Base-by-base conservation (phyloP, 2,329 filamentous ascomycete species). In the Trichoderma hamatum region DNA sequence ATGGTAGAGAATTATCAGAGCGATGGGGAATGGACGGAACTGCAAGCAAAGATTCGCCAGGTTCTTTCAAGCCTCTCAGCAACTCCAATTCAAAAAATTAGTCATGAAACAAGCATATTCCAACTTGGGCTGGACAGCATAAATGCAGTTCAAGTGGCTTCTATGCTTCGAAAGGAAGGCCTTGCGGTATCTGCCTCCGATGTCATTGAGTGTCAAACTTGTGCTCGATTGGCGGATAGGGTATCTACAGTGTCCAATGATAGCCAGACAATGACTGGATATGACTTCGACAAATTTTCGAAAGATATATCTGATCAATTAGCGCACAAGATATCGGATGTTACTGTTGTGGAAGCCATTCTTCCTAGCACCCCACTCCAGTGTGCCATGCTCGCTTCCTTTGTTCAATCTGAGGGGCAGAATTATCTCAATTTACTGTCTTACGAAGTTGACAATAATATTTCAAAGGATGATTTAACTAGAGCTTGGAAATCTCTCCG, bases 81-180 rank as follows among this genome's bases (percentile, higher is more conserved):
- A 1, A 78, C 85, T 5, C 76, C 85, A 0, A 68, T 76, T 2
- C 74, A 82, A 0, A 81, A 80, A 0, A 89, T 97, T 58, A 74
- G 76, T 3, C 84, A 83, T 14, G 76, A 85, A 11, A 93, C 89
- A 0, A 93, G 92, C 0, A 93, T 98, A 60, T 97, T 95, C 74
- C 89, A 91, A 69, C 86, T 97, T n/a, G 95, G 95, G 0, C 82
- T 97, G 3, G 94, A 97, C 78, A 97, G 94, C 76, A 96, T 98
- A 74, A 94, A 91, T 70, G 92, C 93, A 0, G 85, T 90, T 5
- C 94, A 97, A 75, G 83, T 97, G 11, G 92, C 93, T 0, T 85
- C 88, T 1, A 81, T 84, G 30, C 82, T 97, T 19, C 88, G 90
- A 21, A 85, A 84, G 49, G 74, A 84, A 21, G 89, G 89, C 0